Conservation (phyloP, 768 basidiomycete genomes). For the Mycena chlorophos region DNA sequence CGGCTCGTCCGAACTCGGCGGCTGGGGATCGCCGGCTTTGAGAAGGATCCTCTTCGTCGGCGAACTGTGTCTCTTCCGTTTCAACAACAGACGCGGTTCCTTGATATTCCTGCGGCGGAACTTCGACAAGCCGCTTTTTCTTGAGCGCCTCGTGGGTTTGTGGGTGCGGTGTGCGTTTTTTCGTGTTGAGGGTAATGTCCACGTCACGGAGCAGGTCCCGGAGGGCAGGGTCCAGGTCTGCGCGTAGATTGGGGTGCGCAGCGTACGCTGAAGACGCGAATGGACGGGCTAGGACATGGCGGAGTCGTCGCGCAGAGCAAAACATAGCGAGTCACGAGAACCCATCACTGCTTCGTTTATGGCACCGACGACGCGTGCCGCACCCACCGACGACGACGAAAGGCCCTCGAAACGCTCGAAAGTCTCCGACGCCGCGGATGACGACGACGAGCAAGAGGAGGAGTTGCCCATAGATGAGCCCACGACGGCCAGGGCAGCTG, state of each 20-base stretch:
- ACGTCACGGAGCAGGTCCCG: slow-evolving; percentile 63
- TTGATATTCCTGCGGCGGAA: slow-evolving; percentile 27
- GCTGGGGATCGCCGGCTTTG: slow-evolving; percentile 70
- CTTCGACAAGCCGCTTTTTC: slow-evolving; percentile 61
- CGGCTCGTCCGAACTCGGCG: slow-evolving; percentile 74
- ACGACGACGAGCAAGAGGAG: slow-evolving; percentile 31
- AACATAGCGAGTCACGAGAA: slow-evolving; percentile 16
- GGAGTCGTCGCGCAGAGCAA: slow-evolving; percentile 9
- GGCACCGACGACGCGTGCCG: slow-evolving; percentile 15
- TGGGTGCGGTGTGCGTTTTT: slow-evolving; percentile 24
- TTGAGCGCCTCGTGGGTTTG: slow-evolving; percentile 28
- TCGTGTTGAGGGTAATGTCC: slow-evolving; percentile 60
- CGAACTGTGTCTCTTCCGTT: slow-evolving; percentile 35
- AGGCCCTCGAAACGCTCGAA: slow-evolving; percentile 41
- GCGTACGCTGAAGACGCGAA: slow-evolving; percentile 5
- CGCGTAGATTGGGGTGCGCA: slow-evolving; percentile 54
- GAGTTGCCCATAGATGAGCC: slow-evolving; percentile 25
- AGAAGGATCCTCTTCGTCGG: slow-evolving; percentile 26
- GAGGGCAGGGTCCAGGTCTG: slow-evolving; percentile 68
- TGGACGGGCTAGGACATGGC: slow-evolving; percentile 2
- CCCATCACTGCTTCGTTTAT: slow-evolving; percentile 1
- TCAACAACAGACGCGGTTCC: slow-evolving; percentile 26
- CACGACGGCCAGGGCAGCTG: slow-evolving; percentile 56
- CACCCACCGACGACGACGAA: slow-evolving; percentile 23
- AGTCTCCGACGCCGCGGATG: slow-evolving; percentile 10